A percentile compares a stretch with the other conserved stretches of the same genome.
Evolutionary conservation across 106 monocot genomes (phyloP).

Genomic region (Acorus gramineus): DNA sequence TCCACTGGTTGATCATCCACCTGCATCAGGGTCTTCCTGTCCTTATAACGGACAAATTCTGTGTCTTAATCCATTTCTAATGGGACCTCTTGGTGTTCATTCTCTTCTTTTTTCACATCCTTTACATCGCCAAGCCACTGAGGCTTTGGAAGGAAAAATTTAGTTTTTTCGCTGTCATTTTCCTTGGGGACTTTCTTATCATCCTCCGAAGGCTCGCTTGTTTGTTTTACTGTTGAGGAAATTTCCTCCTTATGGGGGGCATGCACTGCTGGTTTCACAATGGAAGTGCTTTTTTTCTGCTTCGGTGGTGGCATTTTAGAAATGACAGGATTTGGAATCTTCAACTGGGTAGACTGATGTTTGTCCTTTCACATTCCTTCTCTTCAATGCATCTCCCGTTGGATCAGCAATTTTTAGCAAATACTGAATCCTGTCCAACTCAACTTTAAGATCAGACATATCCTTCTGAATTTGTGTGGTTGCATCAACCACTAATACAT

Average conservation of each 20-base stretch:
- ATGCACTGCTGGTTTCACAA: slow-evolving; percentile 21
- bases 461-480: slow-evolving; percentile 46
- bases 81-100: slow-evolving; percentile 10
- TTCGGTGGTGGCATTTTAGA: slow-evolving; percentile 11
- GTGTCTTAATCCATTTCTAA: slow-evolving; percentile 30
- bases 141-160: slow-evolving; percentile 47
- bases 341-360: slow-evolving; percentile 5
- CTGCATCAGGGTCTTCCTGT: slow-evolving; percentile 53
- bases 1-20: slow-evolving; percentile 12
- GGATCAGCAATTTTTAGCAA: slow-evolving; percentile 95
- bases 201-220: slow-evolving; percentile 11
- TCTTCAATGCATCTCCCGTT: slow-evolving; percentile 68
- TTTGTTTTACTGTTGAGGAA: slow-evolving; percentile 2
- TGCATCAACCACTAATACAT: slow-evolving; percentile 47
- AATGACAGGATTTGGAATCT: slow-evolving; percentile 4
- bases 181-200: slow-evolving; percentile 7
- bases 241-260: slow-evolving; percentile 5
- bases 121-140: slow-evolving; percentile 87
- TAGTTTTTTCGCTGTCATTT: slow-evolving; percentile 23
- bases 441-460: slow-evolving; percentile 48
- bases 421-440: slow-evolving; percentile 58
- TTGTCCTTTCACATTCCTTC: slow-evolving; percentile 37
- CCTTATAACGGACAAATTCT: slow-evolving; percentile 84
- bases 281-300: slow-evolving; percentile 2
- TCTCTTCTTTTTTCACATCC: slow-evolving; percentile 18